Base-by-base conservation (phyloP, 1,284 basidiomycete genomes). In the Moesziomyces parantarcticus region DNA sequence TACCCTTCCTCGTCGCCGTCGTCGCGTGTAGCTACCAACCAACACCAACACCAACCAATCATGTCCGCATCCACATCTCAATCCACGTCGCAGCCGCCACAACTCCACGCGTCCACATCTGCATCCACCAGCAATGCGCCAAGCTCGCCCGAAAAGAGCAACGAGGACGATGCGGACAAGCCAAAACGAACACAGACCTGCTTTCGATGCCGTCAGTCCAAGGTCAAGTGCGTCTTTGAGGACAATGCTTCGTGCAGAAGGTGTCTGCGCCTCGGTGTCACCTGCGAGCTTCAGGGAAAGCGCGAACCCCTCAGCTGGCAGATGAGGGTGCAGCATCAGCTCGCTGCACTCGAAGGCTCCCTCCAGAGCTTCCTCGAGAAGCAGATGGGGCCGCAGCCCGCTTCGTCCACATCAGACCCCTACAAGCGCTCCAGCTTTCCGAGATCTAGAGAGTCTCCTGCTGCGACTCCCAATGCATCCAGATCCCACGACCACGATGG, bases 221-320 rank as follows among this genome's bases (percentile, higher is more conserved):
- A 68, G 25, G 65, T 68, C 46, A 68, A 68, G 25, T 68, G 65
- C 40, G 65, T 68, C 1, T 68, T 62, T 21, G 58, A 68, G 23
- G 50, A 61, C 20, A 57, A 51, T n/a, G 51, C 55, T 2, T 54
- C 50, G 6, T 68, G 65, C 41, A 54, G 65, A 25, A 29, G 65
- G 13, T 68, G 65, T 20, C 22, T 54, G 14, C 49, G 65, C 9
- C 29, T 68, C n/a, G 65, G 58, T 1, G 54, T 68, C 14, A 58
- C 22, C 20, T 68, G 65, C 48, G 65, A 68, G 40, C 32, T 68
- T 49, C 65, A 68, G 44, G 65, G 58, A 21, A 61, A 62, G 25
- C 57, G 58, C 22, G 58, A 68, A n/a, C 54, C 65, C 29, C 32
- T 68, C 18, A 68, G 65, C 29, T 68, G 65, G 65, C 65, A 68